A percentile compares a stretch with the other conserved stretches of the same genome.
phyloP scores from a whole-genome alignment of 2,329 filamentous ascomycete genomes.

The Mariannaea sp. region DNA sequence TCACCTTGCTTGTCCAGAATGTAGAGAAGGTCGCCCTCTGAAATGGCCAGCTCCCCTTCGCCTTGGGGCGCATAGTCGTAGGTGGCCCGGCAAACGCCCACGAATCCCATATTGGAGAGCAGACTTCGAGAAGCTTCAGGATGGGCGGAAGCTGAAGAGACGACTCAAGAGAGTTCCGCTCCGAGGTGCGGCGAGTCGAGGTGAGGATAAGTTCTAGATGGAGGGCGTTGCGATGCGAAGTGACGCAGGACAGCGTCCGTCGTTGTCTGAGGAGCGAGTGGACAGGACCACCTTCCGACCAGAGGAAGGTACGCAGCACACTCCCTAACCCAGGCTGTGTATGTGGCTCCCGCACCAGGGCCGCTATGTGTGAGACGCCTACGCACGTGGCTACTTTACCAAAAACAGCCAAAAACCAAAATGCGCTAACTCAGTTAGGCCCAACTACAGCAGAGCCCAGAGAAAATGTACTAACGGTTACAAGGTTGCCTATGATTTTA shows the following conservation, averaged over 20 bases:
- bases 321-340: no score
- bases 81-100: conserved; percentile 86
- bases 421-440: neutral
- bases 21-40: conserved; percentile 87
- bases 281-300: conserved; percentile 19
- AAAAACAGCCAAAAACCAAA: conserved; percentile 1
- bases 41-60: conserved; percentile 82
- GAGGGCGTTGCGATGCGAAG: conserved; percentile 30
- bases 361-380: conserved; percentile 13
- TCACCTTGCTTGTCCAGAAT: conserved; percentile 80
- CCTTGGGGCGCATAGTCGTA: conserved; percentile 92
- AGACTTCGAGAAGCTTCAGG: conserved; percentile 30
- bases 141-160: conserved; percentile 20
- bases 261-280: conserved; percentile 36
- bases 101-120: conserved; percentile 74
- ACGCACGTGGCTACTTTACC: conserved; percentile 13
- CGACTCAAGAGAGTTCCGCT: conserved; percentile 24
- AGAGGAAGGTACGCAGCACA: conserved; percentile 25
- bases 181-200: conserved; percentile 20
- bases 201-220: conserved; percentile 26
- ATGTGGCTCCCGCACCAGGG: conserved; percentile 11
- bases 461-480: conserved; percentile 1
- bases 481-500: neutral
- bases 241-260: conserved; percentile 41
- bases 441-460: conserved; percentile 5